phyloP scores from a whole-genome alignment of 306 rosid species.

The Ammopiptanthus mongolicus region DNA sequence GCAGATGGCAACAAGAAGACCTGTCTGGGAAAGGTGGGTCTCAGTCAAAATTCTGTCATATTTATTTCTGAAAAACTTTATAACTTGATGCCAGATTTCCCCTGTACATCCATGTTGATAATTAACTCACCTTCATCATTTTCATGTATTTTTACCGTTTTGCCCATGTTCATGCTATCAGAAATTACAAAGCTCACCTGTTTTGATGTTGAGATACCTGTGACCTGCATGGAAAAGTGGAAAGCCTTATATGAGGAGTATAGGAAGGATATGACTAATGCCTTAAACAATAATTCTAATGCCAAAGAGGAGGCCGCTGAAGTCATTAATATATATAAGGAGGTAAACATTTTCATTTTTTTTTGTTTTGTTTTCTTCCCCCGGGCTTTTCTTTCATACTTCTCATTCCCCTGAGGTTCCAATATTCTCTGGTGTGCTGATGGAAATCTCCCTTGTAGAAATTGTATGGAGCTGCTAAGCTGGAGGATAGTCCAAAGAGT shows the following conservation, averaged over 20 bases:
- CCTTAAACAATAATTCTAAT: not conserved
- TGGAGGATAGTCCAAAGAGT: slow-evolving; percentile 35
- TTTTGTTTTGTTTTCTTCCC: not conserved
- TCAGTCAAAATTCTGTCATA: not conserved
- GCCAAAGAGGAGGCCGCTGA: slow-evolving; percentile 32
- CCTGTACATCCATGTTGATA: not conserved
- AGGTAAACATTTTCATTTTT: slow-evolving; percentile 25
- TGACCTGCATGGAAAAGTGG: slow-evolving; percentile 37
- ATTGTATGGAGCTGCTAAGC: slow-evolving; percentile 41
- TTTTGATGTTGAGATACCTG: slow-evolving; percentile 54
- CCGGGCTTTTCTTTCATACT: not conserved
- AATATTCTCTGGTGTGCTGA: not conserved
- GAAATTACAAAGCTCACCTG: slow-evolving; percentile 49
- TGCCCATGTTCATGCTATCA: slow-evolving; percentile 22
- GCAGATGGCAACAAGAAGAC: slow-evolving; percentile 30
- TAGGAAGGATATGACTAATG: slow-evolving; percentile 34
- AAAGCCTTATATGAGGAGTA: slow-evolving; percentile 11
- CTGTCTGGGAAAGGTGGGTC: slow-evolving; percentile 34
- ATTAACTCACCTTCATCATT: not conserved
- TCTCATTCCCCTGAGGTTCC: not conserved
- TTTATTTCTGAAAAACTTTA: not conserved
- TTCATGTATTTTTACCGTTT: slow-evolving; percentile 1
- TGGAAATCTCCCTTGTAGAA: slow-evolving; percentile 20
- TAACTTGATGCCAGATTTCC: not conserved
- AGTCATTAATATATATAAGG: slow-evolving; percentile 38